Conservation (phyloP, 169 alveolate species). For the Eimeria acervulina region DNA sequence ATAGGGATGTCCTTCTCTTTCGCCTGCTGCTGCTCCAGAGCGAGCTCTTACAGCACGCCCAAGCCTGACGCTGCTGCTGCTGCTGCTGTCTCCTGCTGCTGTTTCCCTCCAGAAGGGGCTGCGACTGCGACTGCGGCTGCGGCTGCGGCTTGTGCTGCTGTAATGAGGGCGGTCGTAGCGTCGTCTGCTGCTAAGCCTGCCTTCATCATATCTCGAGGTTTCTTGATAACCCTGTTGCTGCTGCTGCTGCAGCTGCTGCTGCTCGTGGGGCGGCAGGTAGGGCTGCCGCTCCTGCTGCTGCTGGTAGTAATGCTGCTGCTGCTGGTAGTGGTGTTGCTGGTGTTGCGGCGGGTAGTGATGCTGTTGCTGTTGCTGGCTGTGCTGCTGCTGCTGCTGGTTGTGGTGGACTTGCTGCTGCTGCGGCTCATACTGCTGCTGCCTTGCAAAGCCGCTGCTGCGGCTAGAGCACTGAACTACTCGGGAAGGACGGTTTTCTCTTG, state of each 20-base stretch:
- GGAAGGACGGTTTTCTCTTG: neutral
- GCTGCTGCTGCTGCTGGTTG: neutral
- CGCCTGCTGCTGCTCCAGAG: neutral
- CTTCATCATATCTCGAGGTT: neutral
- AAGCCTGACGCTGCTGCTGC: constrained; percentile 26
- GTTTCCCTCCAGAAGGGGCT: neutral
- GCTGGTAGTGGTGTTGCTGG: neutral
- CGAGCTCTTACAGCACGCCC: neutral
- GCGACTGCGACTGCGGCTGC: constrained; percentile 12
- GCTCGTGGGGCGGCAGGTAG: neutral
- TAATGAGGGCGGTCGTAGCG: neutral
- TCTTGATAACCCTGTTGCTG: neutral
- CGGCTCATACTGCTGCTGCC: no score
- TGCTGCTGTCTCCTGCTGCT: neutral
- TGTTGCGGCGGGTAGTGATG: neutral
- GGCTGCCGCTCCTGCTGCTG: neutral
- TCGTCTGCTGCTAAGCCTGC: neutral
- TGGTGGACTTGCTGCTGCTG: no score
- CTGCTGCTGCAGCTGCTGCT: constrained; percentile 10
- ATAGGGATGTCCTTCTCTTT: neutral
- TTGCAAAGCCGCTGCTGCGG: no score
- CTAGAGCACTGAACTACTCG: neutral
- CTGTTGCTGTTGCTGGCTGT: neutral
- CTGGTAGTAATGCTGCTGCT: neutral
- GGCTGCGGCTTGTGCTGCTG: constrained; percentile 14